Conservation (phyloP, 257 asterid species). For the Solanum megistacrolobum region DNA sequence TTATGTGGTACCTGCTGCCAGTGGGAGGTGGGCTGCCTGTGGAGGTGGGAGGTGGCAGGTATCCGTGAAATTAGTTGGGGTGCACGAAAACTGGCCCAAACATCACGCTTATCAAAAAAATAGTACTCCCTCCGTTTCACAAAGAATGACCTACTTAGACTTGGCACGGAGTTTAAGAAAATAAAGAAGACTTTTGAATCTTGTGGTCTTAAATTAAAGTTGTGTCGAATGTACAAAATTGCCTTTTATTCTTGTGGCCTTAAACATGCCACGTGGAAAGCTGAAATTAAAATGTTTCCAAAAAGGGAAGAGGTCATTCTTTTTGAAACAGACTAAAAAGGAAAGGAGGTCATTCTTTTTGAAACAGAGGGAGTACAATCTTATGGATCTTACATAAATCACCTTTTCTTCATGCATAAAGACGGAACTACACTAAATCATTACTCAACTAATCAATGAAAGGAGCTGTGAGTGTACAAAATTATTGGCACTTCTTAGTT, state of each 20-base stretch:
- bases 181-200: no score
- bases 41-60: not conserved
- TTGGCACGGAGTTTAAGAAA: no score
- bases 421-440: not conserved
- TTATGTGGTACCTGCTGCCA: not conserved
- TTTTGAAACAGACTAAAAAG: no score
- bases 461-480: not conserved
- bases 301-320: no score
- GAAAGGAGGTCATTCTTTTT: no score
- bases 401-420: not conserved
- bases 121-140: no score
- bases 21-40: not conserved
- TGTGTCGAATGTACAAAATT: no score
- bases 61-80: not conserved
- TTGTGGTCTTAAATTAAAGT: no score
- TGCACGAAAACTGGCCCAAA: not conserved
- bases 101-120: not conserved
- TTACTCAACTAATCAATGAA: not conserved
- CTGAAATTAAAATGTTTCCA: no score
- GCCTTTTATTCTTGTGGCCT: no score
- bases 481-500: not conserved
- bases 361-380: not conserved
- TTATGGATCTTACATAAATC: not conserved
- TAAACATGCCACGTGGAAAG: no score
- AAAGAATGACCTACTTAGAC: no score